Evolutionary conservation across 2,329 filamentous ascomycete genomes (phyloP), one percentile per base, ranked within the genome.

Genomic region (Leptographium procerum): DNA sequence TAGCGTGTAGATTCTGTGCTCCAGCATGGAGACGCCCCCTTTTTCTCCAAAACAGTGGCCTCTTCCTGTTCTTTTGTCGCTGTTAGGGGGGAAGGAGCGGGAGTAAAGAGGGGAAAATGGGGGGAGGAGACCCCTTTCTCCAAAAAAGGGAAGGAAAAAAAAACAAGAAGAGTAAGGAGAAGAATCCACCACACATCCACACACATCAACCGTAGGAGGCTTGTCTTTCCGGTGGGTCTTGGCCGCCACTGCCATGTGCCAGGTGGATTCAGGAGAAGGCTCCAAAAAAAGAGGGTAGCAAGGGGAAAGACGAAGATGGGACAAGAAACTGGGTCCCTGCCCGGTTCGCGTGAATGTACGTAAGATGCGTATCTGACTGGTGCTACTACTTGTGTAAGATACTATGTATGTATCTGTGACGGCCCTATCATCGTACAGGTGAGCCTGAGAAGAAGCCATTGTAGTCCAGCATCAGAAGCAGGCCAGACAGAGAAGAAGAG

Each of bases 401-500:
- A n/a, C 22, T 29, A 11, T 16, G 22, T 26, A 26, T 6, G 36
- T 19, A 26, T 11, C 22, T 24, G 45, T 14, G 4, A 13, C 24
- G 26, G 26, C 47, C 14, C 26, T 29, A 29, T 29, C 24, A 28
- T 14, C 47, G 24, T 16, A 4, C 47, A 19, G 13, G 5, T 26
- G 24, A 29, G 47, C 24, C 19, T 13, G 45, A 56, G 10, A 47
- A 64, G 8, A 45, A 50, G 16, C 59, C 62, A 50, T 63, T 63
- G 64, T 68, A 66, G 63, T 71, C 69, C 60, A 71, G 57, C 64
- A 64, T 61, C 55, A 68, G 31, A 45, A 70, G 31, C 56, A 71
- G 57, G 60, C 64, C 16, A 65, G 65, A 57, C 57, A 60, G 51
- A 52, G 58, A 16, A 56, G 55, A 66, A 65, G 47, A 11, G 66